A percentile compares a stretch with the other conserved stretches of the same genome.
Evolutionary conservation across 305 asterid species (phyloP).

Genomic region (Solanum hybrid): DNA sequence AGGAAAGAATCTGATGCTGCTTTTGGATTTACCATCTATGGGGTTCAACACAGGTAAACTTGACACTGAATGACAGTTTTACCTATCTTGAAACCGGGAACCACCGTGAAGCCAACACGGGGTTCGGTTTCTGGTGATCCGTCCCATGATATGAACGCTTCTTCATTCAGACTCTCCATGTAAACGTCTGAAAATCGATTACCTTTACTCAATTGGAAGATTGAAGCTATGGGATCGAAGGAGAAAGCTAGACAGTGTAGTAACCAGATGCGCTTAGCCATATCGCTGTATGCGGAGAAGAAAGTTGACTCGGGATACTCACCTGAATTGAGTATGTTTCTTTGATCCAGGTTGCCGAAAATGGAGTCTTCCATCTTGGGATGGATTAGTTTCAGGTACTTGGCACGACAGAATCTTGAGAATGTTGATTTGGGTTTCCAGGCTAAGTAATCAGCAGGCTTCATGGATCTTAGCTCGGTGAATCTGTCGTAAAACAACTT

Average conservation of each 20-base stretch:
- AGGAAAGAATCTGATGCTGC: constrained; percentile 2
- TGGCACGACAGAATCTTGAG: constrained; percentile 44
- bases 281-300: constrained; percentile 45
- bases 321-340: constrained; percentile 41
- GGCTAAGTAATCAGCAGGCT: constrained; percentile 46
- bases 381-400: constrained; percentile 47
- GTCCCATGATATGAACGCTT: constrained; percentile 35
- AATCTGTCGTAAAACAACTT: constrained; percentile 35
- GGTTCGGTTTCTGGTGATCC: constrained; percentile 27
- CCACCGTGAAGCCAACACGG: constrained; percentile 57
- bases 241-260: constrained; percentile 70
- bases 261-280: constrained; percentile 80
- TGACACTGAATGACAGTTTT: constrained; percentile 47
- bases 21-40: neutral
- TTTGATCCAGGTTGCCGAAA: constrained; percentile 44
- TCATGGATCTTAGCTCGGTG: constrained; percentile 40
- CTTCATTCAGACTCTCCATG: constrained; percentile 69
- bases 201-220: constrained; percentile 44
- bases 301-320: constrained; percentile 50
- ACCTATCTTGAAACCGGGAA: constrained; percentile 46
- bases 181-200: constrained; percentile 61
- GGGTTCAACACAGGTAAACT: constrained; percentile 44
- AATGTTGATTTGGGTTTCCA: constrained; percentile 76
- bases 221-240: constrained; percentile 37
- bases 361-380: constrained; percentile 60